Conservation (phyloP, 352 stramenopile genomes). For the Plasmopara muralis region DNA sequence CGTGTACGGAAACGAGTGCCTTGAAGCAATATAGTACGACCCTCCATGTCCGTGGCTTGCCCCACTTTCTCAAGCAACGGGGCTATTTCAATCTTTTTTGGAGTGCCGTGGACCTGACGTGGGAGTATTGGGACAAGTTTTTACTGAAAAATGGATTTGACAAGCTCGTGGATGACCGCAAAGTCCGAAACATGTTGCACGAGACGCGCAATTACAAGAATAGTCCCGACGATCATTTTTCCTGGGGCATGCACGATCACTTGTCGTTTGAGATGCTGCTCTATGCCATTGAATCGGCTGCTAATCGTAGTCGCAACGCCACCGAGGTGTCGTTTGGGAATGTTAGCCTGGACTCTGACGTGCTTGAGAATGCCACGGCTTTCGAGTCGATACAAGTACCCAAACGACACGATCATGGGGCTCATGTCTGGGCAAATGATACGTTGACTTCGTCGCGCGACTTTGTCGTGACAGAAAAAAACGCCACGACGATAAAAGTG, state of each 20-base stretch:
- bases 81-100: conserved; percentile 72
- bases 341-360: neutral
- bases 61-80: conserved; percentile 59
- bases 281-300: conserved; percentile 46
- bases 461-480: neutral
- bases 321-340: conserved; percentile 3
- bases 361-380: neutral
- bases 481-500: conserved; percentile 6
- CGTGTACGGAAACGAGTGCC: conserved; percentile 56
- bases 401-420: conserved; percentile 20
- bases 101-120: conserved; percentile 52
- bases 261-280: conserved; percentile 69
- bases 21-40: conserved; percentile 52
- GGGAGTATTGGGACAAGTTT: conserved; percentile 70
- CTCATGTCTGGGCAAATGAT: conserved; percentile 2
- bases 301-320: conserved; percentile 29
- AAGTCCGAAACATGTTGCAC: conserved; percentile 60
- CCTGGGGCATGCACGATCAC: conserved; percentile 65
- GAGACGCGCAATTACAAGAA: conserved; percentile 50
- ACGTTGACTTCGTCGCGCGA: too few relatives aligned
- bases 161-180: conserved; percentile 58
- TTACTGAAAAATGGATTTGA: conserved; percentile 58
- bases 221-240: conserved; percentile 54
- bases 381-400: conserved; percentile 8
- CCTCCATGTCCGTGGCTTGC: conserved; percentile 43